These are phyloP conservation scores for Wilcoxina mikolae DNA, from an alignment of 495 filamentous ascomycete genomes.

Conservation along the genomic window DNA sequence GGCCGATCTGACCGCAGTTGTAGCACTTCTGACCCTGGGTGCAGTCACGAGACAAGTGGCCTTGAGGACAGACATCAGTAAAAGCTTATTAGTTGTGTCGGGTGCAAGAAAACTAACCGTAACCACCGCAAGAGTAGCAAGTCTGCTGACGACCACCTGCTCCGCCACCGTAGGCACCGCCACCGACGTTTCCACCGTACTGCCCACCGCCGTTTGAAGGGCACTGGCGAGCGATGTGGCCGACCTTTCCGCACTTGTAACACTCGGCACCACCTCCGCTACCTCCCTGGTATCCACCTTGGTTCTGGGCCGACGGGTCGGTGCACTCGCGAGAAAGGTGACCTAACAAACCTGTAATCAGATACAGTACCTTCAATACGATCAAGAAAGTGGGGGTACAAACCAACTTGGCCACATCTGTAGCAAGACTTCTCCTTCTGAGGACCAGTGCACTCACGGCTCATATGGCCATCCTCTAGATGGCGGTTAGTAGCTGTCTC, in stretches of 20 bases:
- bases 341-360: conserved; percentile 35
- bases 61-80: conserved; percentile 13
- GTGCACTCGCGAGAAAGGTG: conserved; percentile 91
- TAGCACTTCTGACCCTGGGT: conserved; percentile 99
- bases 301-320: conserved; percentile 39
- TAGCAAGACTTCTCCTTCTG: conserved; percentile 96
- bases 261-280: conserved; percentile 54
- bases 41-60: conserved; percentile 94
- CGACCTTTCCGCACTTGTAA: conserved; percentile 97
- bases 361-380: background rate
- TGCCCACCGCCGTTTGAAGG: conserved; percentile 42
- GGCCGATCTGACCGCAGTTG: conserved; percentile 94
- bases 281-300: conserved; percentile 31
- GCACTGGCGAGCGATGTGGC: conserved; percentile 97
- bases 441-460: conserved; percentile 81
- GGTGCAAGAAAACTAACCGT: conserved; percentile 34
- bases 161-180: conserved; percentile 28
- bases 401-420: conserved; percentile 54
- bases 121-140: conserved; percentile 93
- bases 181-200: conserved; percentile 24
- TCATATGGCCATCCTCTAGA: conserved; percentile 72
- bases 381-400: conserved; percentile 5
- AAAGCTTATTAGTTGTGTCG: background rate
- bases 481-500: conserved; percentile 8
- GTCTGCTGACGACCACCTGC: conserved; percentile 49